These are phyloP conservation scores for Botrytis sinoallii DNA, from an alignment of 2,329 filamentous ascomycete species.

Conservation along the genomic window DNA sequence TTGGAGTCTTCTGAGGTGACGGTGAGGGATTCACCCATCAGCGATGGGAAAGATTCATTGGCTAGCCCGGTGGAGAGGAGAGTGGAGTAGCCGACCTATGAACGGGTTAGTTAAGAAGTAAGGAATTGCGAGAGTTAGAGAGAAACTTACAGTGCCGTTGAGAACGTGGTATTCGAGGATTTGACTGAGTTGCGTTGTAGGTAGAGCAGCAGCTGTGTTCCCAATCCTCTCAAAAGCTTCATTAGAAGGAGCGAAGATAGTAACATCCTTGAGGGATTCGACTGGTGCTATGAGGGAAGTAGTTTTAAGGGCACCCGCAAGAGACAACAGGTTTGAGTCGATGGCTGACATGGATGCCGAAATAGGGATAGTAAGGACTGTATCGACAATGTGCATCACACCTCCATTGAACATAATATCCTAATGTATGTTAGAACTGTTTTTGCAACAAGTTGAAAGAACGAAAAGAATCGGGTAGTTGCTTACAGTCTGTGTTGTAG, in stretches of 20 bases:
- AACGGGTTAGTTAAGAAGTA: constrained; percentile 31
- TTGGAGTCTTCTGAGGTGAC: constrained; percentile 34
- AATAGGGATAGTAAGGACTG: constrained; percentile 48
- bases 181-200: constrained; percentile 31
- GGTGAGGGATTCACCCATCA: constrained; percentile 37
- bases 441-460: constrained; percentile 40
- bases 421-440: constrained; percentile 35
- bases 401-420: constrained; percentile 50
- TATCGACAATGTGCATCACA: constrained; percentile 52
- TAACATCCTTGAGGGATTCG: constrained; percentile 48
- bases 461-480: constrained; percentile 36
- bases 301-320: constrained; percentile 39
- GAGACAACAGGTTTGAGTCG: constrained; percentile 41
- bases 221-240: constrained; percentile 40
- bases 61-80: constrained; percentile 36
- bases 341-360: constrained; percentile 40
- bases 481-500: constrained; percentile 44
- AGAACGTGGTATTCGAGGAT: constrained; percentile 37
- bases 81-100: constrained; percentile 36
- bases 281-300: constrained; percentile 39
- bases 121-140: background rate
- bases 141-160: constrained; percentile 4
- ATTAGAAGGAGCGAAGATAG: constrained; percentile 42
- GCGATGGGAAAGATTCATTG: constrained; percentile 28
- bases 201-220: constrained; percentile 36